phyloP scores from a whole-genome alignment of 805 yeast species.

The Kuraishia borneana region DNA sequence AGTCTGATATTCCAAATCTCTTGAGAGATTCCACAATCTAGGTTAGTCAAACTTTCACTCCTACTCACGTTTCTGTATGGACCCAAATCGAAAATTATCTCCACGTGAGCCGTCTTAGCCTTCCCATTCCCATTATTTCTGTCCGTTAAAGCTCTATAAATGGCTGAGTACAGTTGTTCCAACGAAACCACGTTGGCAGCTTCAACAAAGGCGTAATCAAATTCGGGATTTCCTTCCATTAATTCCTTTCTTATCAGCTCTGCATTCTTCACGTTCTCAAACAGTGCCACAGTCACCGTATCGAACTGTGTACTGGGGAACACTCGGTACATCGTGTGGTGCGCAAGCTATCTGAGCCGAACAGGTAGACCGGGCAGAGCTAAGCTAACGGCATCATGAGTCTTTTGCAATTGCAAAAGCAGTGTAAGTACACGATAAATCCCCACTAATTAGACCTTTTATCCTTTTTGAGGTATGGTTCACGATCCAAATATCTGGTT shows the following conservation, averaged over 20 bases:
- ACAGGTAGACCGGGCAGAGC: no score
- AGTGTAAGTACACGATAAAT: no score
- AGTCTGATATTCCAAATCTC: conserved; percentile 56
- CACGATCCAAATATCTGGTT: conserved; percentile 1
- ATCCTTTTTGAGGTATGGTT: no score
- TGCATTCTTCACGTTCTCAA: conserved; percentile 32
- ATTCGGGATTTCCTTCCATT: conserved; percentile 30
- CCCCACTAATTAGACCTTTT: no score
- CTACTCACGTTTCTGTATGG: conserved; percentile 51
- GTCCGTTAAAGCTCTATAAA: conserved; percentile 52
- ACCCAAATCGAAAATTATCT: conserved; percentile 55
- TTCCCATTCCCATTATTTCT: conserved; percentile 32
- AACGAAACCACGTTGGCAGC: conserved; percentile 43
- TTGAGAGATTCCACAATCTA: conserved; percentile 55
- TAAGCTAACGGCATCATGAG: no score
- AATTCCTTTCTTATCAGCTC: conserved; percentile 31
- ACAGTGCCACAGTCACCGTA: conserved; percentile 29
- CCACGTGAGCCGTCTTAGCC: conserved; percentile 62
- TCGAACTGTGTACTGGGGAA: background rate
- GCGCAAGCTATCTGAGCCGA: no score
- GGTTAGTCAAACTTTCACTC: background rate
- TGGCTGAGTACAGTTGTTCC: conserved; percentile 52
- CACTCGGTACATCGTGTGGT: background rate
- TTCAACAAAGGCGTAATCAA: conserved; percentile 58
- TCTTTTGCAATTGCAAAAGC: no score